These are phyloP conservation scores for Aspergillus candidus DNA, from an alignment of 2,329 filamentous ascomycete species.

Conservation along the genomic window DNA sequence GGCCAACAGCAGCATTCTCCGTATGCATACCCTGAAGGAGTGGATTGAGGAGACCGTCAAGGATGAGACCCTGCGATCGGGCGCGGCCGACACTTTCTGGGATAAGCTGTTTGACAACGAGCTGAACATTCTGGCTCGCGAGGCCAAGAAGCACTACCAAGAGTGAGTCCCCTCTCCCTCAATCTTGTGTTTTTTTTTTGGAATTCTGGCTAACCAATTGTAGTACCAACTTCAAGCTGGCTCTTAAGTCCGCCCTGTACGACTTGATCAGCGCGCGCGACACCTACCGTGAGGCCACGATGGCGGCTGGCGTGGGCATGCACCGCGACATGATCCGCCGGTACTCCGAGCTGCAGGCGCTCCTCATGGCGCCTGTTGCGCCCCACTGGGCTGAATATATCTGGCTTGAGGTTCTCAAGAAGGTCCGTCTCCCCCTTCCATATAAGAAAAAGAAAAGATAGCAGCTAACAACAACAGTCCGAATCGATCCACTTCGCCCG, in stretches of 20 bases:
- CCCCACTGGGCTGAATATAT: constrained; percentile 94
- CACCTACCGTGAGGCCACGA: constrained; percentile 79
- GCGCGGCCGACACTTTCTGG: constrained; percentile 68
- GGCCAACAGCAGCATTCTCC: constrained; percentile 83
- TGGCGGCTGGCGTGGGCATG: constrained; percentile 73
- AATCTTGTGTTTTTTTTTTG: too few relatives aligned
- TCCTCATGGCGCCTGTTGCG: constrained; percentile 75
- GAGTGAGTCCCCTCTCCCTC: constrained; percentile 41
- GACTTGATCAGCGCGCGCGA: constrained; percentile 85
- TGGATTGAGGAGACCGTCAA: constrained; percentile 85
- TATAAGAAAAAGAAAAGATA: background rate
- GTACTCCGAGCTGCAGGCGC: constrained; percentile 80
- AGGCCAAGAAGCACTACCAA: constrained; percentile 72
- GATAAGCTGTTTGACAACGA: constrained; percentile 92
- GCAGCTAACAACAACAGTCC: constrained; percentile 36
- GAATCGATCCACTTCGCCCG: constrained; percentile 71
- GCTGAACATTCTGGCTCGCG: constrained; percentile 73
- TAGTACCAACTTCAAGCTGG: constrained; percentile 73
- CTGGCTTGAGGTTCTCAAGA: constrained; percentile 84
- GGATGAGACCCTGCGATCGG: constrained; percentile 70
- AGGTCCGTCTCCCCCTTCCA: constrained; percentile 29
- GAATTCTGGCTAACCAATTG: constrained; percentile 11
- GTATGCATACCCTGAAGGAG: constrained; percentile 74
- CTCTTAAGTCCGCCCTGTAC: constrained; percentile 81
- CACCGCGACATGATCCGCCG: constrained; percentile 71